Conservation (phyloP, 164 flowering plant genomes). For the Magnolia officinalis region DNA sequence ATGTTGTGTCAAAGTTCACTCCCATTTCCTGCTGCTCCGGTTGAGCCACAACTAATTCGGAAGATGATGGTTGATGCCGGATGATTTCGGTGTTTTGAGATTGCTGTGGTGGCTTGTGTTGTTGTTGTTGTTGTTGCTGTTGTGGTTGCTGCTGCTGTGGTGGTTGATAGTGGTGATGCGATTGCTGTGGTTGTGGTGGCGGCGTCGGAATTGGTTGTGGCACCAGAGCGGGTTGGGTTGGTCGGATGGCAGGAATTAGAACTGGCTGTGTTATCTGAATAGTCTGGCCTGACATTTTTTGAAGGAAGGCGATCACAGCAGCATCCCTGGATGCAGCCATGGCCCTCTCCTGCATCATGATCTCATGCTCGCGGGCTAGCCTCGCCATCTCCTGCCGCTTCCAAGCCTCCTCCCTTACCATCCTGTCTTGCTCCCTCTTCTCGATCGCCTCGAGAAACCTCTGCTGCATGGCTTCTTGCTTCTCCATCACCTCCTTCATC, state of each 20-base stretch:
- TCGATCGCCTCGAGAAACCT: constrained; percentile 62
- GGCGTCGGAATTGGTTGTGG: constrained; percentile 12
- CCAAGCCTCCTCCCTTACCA: constrained; percentile 78
- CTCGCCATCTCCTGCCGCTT: constrained; percentile 65
- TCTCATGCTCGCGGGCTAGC: constrained; percentile 51
- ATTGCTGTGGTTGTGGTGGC: constrained; percentile 9
- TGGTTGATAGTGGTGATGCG: neutral
- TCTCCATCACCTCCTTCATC: constrained; percentile 71
- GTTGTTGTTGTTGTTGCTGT: constrained; percentile 4
- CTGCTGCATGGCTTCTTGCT: constrained; percentile 68
- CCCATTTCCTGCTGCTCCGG: constrained; percentile 32
- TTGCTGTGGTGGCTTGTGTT: constrained; percentile 1
- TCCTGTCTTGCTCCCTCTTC: constrained; percentile 68
- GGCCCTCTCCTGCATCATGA: constrained; percentile 60
- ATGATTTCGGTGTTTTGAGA: constrained; percentile 7
- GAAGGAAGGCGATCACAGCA: constrained; percentile 57
- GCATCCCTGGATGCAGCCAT: constrained; percentile 65
- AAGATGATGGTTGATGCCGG: constrained; percentile 19
- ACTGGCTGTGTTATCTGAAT: constrained; percentile 22
- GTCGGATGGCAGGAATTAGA: neutral
- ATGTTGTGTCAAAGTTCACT: constrained; percentile 30
- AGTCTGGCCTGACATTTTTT: constrained; percentile 61
- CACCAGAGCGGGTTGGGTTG: constrained; percentile 20
- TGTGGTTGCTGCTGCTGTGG: constrained; percentile 6
- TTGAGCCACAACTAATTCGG: constrained; percentile 28